Percentiles rank a stretch among this genome's conserved stretches.
phyloP scores from a whole-genome alignment of 2,329 filamentous ascomycete genomes.

The Neoscytalidium dimidiatum region DNA sequence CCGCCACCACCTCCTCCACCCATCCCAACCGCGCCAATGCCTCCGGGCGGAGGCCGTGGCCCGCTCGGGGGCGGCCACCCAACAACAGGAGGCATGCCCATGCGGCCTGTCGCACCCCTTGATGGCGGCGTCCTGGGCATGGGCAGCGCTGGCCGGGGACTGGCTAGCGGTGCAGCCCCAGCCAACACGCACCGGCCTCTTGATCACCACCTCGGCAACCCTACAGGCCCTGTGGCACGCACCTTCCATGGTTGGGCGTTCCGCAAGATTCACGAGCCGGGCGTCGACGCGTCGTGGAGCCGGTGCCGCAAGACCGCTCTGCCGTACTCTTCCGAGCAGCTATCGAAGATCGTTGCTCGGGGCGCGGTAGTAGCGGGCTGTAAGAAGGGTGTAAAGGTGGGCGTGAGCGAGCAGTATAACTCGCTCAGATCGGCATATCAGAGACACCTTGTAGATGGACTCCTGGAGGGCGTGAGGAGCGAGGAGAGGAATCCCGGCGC shows the following conservation, averaged over 20 bases:
- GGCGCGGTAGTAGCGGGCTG: background rate
- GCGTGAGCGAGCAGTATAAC: constrained; percentile 11
- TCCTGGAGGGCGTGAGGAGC: background rate
- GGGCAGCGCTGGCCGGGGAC: too few species aligned
- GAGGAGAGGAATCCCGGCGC: background rate
- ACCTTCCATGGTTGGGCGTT: constrained; percentile 16
- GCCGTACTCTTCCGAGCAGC: background rate
- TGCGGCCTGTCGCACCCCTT: too few species aligned
- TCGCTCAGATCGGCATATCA: background rate
- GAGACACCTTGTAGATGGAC: background rate
- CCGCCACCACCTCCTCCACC: background rate
- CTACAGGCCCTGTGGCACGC: background rate
- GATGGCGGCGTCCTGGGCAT: too few species aligned
- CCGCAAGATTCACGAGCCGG: constrained; percentile 4
- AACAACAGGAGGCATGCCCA: background rate
- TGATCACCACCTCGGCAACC: background rate
- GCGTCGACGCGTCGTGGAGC: background rate
- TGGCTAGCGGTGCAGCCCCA: background rate
- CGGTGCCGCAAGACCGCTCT: constrained; percentile 3
- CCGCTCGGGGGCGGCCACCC: background rate
- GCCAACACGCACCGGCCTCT: constrained; percentile 9
- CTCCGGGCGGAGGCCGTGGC: background rate
- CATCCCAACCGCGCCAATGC: background rate
- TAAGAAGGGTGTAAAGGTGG: background rate
- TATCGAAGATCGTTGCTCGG: background rate